Percentiles rank a stretch among this genome's conserved stretches.
These are phyloP conservation scores for Pyrus pyrifolia DNA, from an alignment of 306 rosid species.

Conservation along the genomic window DNA sequence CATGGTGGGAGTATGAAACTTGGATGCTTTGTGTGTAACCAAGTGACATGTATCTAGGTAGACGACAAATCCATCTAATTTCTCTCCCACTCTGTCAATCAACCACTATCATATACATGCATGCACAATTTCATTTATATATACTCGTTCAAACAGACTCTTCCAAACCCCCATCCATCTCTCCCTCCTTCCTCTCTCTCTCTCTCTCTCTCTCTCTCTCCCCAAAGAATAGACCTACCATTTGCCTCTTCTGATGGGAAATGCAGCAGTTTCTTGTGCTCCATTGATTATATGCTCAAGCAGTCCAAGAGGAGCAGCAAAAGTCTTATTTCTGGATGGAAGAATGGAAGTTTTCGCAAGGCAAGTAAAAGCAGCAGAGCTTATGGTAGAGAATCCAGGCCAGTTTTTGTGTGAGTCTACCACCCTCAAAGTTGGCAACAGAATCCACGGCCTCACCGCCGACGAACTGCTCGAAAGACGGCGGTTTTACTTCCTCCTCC, in stretches of 20 bases:
- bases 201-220: neutral
- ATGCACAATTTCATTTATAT: constrained; percentile 24
- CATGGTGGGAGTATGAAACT: neutral
- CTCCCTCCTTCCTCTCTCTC: neutral
- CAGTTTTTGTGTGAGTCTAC: constrained; percentile 69
- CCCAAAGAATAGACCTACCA: neutral
- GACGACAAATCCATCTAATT: constrained; percentile 4
- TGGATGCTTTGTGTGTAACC: neutral
- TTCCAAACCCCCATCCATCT: constrained; percentile 10
- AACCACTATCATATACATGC: constrained; percentile 5
- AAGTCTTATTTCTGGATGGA: constrained; percentile 52
- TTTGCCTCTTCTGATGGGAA: constrained; percentile 47
- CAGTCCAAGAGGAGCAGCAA: constrained; percentile 23
- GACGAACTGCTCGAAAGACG: constrained; percentile 51
- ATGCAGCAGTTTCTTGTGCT: constrained; percentile 58
- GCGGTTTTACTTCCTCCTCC: constrained; percentile 68
- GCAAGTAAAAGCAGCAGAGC: constrained; percentile 61
- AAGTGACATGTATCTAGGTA: constrained; percentile 2
- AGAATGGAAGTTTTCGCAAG: constrained; percentile 43
- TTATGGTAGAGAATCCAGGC: constrained; percentile 56
- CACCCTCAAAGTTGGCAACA: constrained; percentile 59
- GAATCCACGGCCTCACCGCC: constrained; percentile 70
- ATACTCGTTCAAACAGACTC: constrained; percentile 5
- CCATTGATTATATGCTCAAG: constrained; percentile 30
- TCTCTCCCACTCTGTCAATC: constrained; percentile 17